Evolutionary conservation across 2,329 filamentous ascomycete genomes (phyloP).

Genomic region (Neodidymelliopsis sp.): DNA sequence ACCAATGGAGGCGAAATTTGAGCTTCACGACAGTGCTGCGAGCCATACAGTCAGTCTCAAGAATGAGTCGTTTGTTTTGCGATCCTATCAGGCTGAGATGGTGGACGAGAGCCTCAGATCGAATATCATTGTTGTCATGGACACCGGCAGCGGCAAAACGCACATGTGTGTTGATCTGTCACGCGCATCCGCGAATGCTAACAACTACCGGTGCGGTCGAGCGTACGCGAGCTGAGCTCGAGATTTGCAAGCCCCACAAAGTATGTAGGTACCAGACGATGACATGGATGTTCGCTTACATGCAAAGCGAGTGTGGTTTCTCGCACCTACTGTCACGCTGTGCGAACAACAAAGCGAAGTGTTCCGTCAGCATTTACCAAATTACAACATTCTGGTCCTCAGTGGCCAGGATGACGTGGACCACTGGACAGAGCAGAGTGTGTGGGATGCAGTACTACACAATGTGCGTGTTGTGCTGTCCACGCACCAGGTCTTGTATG

Average conservation of each 20-base stretch:
- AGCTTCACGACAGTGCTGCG: conserved; percentile 10
- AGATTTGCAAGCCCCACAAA: conserved; percentile 46
- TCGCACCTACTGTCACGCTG: conserved; percentile 55
- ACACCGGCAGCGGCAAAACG: conserved; percentile 59
- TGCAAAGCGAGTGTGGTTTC: conserved; percentile 55
- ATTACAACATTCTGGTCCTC: conserved; percentile 67
- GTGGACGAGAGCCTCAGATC: conserved; percentile 52
- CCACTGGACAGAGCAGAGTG: conserved; percentile 70
- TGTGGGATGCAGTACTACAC: conserved; percentile 72
- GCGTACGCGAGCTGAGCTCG: conserved; percentile 54
- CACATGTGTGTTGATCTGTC: conserved; percentile 44
- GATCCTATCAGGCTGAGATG: conserved; percentile 60
- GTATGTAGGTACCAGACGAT: conserved; percentile 29
- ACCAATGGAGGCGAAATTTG: conserved; percentile 5
- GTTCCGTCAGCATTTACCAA: conserved; percentile 49
- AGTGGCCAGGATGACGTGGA: conserved; percentile 74
- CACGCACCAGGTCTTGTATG: conserved; percentile 76
- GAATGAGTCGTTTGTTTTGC: conserved; percentile 40
- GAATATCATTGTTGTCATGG: conserved; percentile 59
- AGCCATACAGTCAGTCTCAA: conserved; percentile 6
- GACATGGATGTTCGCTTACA: conserved; percentile 6
- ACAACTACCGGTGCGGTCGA: conserved; percentile 49
- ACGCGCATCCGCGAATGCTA: conserved; percentile 5
- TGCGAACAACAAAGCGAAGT: conserved; percentile 54
- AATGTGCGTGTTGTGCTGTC: conserved; percentile 77